Conservation (phyloP, 2,329 filamentous ascomycete species). For the Botrytis paeoniae region DNA sequence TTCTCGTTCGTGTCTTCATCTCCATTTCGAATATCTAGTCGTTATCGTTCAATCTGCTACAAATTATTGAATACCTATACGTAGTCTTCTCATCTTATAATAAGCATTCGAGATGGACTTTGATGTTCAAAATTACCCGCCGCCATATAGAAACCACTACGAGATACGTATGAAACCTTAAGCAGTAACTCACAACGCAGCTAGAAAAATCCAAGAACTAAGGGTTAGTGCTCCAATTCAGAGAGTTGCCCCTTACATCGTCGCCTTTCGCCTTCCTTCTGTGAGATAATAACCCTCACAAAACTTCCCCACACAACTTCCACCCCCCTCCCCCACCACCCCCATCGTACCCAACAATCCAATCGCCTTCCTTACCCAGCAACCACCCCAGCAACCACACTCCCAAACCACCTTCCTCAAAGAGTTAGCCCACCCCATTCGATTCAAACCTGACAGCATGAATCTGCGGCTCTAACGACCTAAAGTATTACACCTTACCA, state of each 20-base stretch:
- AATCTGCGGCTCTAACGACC: neutral
- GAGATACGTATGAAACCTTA: too few relatives aligned
- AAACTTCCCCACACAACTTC: neutral
- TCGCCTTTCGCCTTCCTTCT: neutral
- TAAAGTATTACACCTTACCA: fast-evolving
- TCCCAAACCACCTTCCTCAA: neutral
- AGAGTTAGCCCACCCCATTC: neutral
- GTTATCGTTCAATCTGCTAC: neutral
- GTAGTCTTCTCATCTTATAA: fast-evolving
- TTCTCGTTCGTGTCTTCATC: neutral
- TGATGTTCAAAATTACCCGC: neutral
- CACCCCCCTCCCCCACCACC: neutral
- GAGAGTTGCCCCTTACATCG: too few relatives aligned
- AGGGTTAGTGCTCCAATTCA: fast-evolving
- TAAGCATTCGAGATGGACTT: neutral
- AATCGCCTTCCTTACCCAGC: too few relatives aligned
- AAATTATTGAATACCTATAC: neutral
- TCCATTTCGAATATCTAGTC: neutral
- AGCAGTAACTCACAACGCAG: too few relatives aligned
- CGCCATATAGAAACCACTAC: neutral
- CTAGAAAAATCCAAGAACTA: too few relatives aligned
- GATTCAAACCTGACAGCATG: neutral
- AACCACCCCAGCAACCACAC: too few relatives aligned
- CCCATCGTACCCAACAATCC: neutral
- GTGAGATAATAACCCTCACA: neutral